phyloP scores from a whole-genome alignment of 257 asterid genomes.

The Solanum sitiens region DNA sequence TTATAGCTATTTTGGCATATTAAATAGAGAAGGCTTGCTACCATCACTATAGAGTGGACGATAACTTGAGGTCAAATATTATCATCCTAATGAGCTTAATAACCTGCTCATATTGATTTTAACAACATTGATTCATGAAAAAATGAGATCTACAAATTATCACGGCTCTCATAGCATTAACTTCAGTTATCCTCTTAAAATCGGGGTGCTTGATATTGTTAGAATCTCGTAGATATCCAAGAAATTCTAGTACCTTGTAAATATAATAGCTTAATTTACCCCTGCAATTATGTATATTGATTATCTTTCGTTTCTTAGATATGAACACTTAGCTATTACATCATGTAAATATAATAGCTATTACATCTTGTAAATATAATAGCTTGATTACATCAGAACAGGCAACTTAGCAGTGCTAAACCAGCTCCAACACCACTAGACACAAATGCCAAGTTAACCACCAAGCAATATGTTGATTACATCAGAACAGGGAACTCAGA shows the following conservation, averaged over 20 bases:
- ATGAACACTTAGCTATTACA: too few relatives aligned
- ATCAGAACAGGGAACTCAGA: neutral
- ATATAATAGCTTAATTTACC: too few relatives aligned
- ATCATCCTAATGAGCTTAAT: neutral
- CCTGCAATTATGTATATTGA: too few relatives aligned
- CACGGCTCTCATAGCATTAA: neutral
- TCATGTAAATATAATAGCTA: too few relatives aligned
- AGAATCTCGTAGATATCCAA: too few relatives aligned
- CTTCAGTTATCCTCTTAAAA: neutral
- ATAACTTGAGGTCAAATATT: neutral
- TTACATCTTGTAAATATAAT: too few relatives aligned
- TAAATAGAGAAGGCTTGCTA: neutral
- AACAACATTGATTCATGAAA: neutral
- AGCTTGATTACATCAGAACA: neutral
- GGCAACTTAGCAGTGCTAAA: too few relatives aligned
- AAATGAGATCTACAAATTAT: neutral
- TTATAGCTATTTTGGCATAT: neutral
- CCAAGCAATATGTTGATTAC: too few relatives aligned
- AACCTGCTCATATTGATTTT: neutral
- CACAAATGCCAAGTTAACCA: too few relatives aligned
- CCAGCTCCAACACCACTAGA: too few relatives aligned
- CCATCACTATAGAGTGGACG: neutral
- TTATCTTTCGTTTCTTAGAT: too few relatives aligned
- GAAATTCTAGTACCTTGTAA: too few relatives aligned
- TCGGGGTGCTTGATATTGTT: neutral